phyloP scores from a whole-genome alignment of 176 grass and related monocot species.

The Pharus latifolius region DNA sequence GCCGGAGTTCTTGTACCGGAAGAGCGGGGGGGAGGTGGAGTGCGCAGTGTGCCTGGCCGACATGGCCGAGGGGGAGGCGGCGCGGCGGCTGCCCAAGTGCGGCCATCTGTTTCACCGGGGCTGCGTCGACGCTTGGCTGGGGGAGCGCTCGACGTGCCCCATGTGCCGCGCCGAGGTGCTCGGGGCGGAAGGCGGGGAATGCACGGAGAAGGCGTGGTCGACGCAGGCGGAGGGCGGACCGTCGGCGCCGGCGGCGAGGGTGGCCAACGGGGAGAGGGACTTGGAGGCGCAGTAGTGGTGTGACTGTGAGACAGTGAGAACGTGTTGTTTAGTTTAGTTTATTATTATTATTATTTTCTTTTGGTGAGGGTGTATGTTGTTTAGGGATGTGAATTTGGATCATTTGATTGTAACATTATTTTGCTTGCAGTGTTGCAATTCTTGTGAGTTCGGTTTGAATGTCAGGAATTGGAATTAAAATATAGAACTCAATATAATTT shows the following conservation, averaged over 20 bases:
- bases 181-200: not conserved
- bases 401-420: too few relatives aligned
- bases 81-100: constrained; percentile 44
- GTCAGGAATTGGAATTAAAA: too few relatives aligned
- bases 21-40: not conserved
- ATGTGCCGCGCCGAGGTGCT: constrained; percentile 31
- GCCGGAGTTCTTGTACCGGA: constrained; percentile 24
- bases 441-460: too few relatives aligned
- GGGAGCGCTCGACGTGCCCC: constrained; percentile 48
- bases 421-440: too few relatives aligned
- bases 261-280: constrained; percentile 14
- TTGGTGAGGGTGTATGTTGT: not conserved
- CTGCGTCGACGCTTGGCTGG: constrained; percentile 59
- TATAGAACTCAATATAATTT: too few relatives aligned
- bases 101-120: constrained; percentile 45
- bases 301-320: not conserved
- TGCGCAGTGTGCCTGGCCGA: constrained; percentile 40
- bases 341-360: not conserved
- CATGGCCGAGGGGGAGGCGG: constrained; percentile 29
- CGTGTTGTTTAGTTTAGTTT: not conserved
- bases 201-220: not conserved
- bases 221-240: not conserved
- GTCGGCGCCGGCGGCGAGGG: not conserved
- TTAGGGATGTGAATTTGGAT: too few relatives aligned
- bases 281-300: constrained; percentile 30